Evolutionary conservation across 352 stramenopile species (phyloP), one percentile per base, ranked within the genome.

Genomic region (Pythium guiyangense): DNA sequence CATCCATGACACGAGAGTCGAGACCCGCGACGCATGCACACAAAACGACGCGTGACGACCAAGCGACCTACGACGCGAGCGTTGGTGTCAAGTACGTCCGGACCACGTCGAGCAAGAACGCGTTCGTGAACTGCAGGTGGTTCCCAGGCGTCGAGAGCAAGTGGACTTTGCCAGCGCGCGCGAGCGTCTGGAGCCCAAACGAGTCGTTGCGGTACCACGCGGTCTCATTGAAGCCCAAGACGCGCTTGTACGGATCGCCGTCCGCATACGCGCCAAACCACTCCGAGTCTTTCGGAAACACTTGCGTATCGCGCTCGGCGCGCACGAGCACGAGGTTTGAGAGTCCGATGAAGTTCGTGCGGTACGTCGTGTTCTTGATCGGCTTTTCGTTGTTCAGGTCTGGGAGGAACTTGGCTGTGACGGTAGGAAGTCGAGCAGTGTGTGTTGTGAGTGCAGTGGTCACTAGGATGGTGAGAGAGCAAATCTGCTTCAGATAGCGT

Each of bases 331-430:
- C 83, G 58, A 98, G 88, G 52, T 76, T 94, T 18, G 85, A 60
- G 12, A 97, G 77, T 52, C 81, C 84, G 37, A 62, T 68, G 40
- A 95, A 98, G 64, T 97, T 97, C 15, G 82, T 64, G 53, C 90
- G 94, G 70, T 92, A 95, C 20, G 81, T 95, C 44, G 80, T 57
- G 49, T 96, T 96, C 6, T 71, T 55, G 1, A 69, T 26, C 2
- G 63, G 42, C 37, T 82, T 88, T 72, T 98, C 94, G 60, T 98
- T 97, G 73, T 98, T 98, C 49, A 94, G 66, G 51, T 94, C 84
- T 17, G 82, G 82, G 17, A 94, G 71, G 43, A 94, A 94, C 51
- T 76, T 67, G 39, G 74, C 84, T 94, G 29, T 22, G 22, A 22
- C 22, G 22, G 22, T 22, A 22, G 22, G 22, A 22, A 22, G 22